Conservation (phyloP, 129 eudicot species). For the Tagetes erecta region DNA sequence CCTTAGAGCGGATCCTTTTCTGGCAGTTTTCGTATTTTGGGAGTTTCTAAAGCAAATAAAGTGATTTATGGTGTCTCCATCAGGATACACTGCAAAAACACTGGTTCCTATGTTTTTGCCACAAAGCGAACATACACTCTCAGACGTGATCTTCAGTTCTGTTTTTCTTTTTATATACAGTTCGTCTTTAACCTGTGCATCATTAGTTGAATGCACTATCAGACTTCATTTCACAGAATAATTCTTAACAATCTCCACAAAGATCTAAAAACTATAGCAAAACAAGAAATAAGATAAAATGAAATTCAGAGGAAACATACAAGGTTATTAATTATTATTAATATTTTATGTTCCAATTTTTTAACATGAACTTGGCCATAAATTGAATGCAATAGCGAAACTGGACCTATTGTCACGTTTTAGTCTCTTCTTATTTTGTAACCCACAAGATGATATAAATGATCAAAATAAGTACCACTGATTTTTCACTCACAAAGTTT, state of each 20-base stretch:
- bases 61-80: slow-evolving; percentile 80
- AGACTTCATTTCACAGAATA: not conserved
- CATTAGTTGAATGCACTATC: slow-evolving; percentile 2
- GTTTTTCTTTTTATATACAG: slow-evolving; percentile 67
- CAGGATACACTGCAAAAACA: slow-evolving; percentile 90
- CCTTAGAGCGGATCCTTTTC: slow-evolving; percentile 45
- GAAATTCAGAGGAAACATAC: not conserved
- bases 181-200: slow-evolving; percentile 73
- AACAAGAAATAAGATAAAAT: not conserved
- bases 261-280: not conserved
- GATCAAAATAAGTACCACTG: not conserved
- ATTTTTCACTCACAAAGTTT: not conserved
- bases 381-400: not conserved
- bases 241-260: not conserved
- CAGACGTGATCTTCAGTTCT: slow-evolving; percentile 68
- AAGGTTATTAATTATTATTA: not conserved
- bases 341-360: not conserved
- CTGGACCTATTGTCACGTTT: not conserved
- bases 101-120: slow-evolving; percentile 88
- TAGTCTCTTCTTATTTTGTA: not conserved
- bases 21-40: slow-evolving; percentile 69
- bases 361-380: not conserved
- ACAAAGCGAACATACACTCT: slow-evolving; percentile 90
- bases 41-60: slow-evolving; percentile 90
- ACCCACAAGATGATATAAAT: not conserved